These are phyloP conservation scores for Nowakowskiella sp. DNA, from an alignment of 192 early-diverging fungal genomes.

Conservation along the genomic window DNA sequence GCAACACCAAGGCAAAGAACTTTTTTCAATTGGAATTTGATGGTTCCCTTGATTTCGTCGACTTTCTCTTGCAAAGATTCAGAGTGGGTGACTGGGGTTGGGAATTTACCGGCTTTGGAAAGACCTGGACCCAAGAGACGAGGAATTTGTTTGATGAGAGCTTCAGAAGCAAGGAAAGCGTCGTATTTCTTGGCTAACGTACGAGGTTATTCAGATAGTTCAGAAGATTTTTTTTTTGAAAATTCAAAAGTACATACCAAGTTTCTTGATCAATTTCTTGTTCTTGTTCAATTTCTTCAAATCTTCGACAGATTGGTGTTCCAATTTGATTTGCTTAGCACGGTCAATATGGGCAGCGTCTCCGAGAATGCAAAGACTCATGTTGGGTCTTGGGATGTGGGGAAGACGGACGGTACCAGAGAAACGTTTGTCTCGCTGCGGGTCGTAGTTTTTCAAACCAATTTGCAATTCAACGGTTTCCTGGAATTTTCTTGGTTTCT, in stretches of 20 bases:
- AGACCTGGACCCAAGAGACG: constrained; percentile 97
- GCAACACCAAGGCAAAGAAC: constrained; percentile 96
- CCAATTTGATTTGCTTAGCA: constrained; percentile 84
- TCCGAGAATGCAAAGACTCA: constrained; percentile 91
- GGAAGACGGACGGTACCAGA: constrained; percentile 90
- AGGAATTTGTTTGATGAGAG: constrained; percentile 98
- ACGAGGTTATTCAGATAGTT: not conserved
- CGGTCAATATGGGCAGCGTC: constrained; percentile 94
- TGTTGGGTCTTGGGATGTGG: constrained; percentile 88
- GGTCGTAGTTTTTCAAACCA: constrained; percentile 99
- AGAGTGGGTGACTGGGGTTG: constrained; percentile 84
- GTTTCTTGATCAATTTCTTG: constrained; percentile 99
- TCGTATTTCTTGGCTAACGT: constrained; percentile 85
- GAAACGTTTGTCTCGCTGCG: constrained; percentile 99
- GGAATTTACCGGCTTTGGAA: constrained; percentile 99
- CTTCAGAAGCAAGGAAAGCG: constrained; percentile 95
- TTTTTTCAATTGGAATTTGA: constrained; percentile 99
- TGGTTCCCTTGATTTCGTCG: constrained; percentile 90
- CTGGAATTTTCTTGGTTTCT: constrained; percentile 90
- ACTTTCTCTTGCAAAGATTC: constrained; percentile 82
- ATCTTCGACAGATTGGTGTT: constrained; percentile 92
- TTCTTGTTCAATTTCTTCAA: constrained; percentile 99
- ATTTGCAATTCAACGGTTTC: constrained; percentile 98
- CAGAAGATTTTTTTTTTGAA: not conserved
- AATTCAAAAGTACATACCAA: constrained; percentile 39